phyloP scores from a whole-genome alignment of 495 filamentous ascomycete species.

The Penicillium pulvis region DNA sequence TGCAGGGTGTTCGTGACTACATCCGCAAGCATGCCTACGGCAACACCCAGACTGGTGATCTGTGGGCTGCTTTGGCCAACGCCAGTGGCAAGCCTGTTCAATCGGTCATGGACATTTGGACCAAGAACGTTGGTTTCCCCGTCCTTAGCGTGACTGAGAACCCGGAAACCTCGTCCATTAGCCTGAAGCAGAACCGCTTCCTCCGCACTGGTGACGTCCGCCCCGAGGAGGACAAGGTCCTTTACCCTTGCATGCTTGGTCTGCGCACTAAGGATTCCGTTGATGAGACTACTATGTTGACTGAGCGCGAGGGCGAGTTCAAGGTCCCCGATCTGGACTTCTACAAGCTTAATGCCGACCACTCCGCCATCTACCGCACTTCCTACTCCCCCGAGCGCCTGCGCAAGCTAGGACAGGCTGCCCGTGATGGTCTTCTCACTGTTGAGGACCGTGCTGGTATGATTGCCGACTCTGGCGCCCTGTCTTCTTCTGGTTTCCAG shows the following conservation, averaged over 20 bases:
- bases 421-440: conserved; percentile 82
- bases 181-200: conserved; percentile 68
- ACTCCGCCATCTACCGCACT: conserved; percentile 65
- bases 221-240: conserved; percentile 71
- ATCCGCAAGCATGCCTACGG: conserved; percentile 92
- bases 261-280: conserved; percentile 61
- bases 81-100: conserved; percentile 90
- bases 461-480: conserved; percentile 91
- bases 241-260: conserved; percentile 64
- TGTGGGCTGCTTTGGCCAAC: conserved; percentile 87
- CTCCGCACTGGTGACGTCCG: conserved; percentile 66
- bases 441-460: conserved; percentile 94
- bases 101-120: conserved; percentile 71
- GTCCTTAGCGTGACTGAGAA: conserved; percentile 64
- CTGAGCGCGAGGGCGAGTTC: conserved; percentile 74
- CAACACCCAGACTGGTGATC: conserved; percentile 74
- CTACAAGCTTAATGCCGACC: conserved; percentile 70
- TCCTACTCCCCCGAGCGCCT: conserved; percentile 63
- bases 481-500: conserved; percentile 89
- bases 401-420: conserved; percentile 68
- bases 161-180: conserved; percentile 43
- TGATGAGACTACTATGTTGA: conserved; percentile 62
- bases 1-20: conserved; percentile 89
- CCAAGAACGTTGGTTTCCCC: conserved; percentile 68
- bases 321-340: conserved; percentile 62